These are phyloP conservation scores for Trichoderma gamsii DNA, from an alignment of 495 filamentous ascomycete species.

Conservation along the genomic window DNA sequence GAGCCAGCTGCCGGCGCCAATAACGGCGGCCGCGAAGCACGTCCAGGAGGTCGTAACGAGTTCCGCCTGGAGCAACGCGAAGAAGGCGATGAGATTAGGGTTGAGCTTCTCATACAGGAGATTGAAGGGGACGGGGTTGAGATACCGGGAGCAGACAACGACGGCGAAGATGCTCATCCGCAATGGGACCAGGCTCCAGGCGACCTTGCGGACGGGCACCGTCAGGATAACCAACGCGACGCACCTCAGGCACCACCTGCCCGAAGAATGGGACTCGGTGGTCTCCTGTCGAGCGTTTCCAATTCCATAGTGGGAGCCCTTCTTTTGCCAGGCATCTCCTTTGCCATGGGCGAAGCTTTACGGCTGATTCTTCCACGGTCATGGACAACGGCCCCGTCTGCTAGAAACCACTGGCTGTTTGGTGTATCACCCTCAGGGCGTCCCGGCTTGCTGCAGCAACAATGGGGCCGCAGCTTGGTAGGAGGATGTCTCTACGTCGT, in stretches of 20 bases:
- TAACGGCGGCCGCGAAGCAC: slow-evolving; percentile 3
- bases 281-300: slow-evolving; percentile 18
- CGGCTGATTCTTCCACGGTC: slow-evolving; percentile 54
- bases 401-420: slow-evolving; percentile 11
- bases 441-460: slow-evolving; percentile 59
- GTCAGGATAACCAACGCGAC: slow-evolving; percentile 22
- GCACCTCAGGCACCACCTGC: slow-evolving; percentile 19
- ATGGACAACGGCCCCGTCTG: slow-evolving; percentile 48
- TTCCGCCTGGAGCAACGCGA: not conserved
- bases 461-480: slow-evolving; percentile 73
- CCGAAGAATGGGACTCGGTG: slow-evolving; percentile 1
- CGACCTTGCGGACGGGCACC: slow-evolving; percentile 24
- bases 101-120: slow-evolving; percentile 24
- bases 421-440: slow-evolving; percentile 2
- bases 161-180: not conserved
- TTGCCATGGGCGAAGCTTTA: slow-evolving; percentile 60
- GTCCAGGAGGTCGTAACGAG: not conserved
- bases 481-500: slow-evolving; percentile 77
- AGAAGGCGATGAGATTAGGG: not conserved
- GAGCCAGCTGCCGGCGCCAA: slow-evolving; percentile 1
- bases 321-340: slow-evolving; percentile 37
- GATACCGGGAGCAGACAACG: slow-evolving; percentile 9
- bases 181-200: slow-evolving; percentile 24
- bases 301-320: slow-evolving; percentile 38
- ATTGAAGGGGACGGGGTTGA: slow-evolving; percentile 17